Percentiles rank a stretch among this genome's conserved stretches.
Evolutionary conservation across 495 filamentous ascomycete species (phyloP).

Genomic region (Aspergillus olivimuriae): DNA sequence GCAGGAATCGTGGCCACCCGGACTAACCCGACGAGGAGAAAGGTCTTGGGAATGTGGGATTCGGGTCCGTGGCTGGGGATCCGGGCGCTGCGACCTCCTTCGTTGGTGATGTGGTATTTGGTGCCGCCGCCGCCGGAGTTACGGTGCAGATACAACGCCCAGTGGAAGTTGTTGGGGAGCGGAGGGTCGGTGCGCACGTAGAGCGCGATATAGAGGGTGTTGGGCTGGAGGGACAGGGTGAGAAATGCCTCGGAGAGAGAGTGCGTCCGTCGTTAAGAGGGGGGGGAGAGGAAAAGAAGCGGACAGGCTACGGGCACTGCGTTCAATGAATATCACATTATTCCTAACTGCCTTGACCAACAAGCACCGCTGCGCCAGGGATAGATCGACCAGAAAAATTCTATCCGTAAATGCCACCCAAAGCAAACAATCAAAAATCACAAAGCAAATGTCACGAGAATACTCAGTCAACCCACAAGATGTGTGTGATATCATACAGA

Average conservation of each 20-base stretch:
- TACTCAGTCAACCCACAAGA: constrained; percentile 17
- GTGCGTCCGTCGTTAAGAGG: not conserved
- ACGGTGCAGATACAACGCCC: constrained; percentile 15
- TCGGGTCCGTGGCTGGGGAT: constrained; percentile 10
- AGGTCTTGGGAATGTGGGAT: constrained; percentile 6
- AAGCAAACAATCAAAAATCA: constrained; percentile 28
- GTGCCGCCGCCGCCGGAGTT: constrained; percentile 1
- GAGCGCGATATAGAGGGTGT: constrained; percentile 14
- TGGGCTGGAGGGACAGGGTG: constrained; percentile 1
- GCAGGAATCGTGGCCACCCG: not conserved
- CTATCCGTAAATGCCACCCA: constrained; percentile 42
- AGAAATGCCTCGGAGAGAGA: not conserved
- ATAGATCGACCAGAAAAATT: constrained; percentile 23
- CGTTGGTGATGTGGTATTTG: constrained; percentile 16
- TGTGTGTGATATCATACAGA: constrained; percentile 44
- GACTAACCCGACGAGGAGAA: constrained; percentile 16
- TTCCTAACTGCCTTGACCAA: constrained; percentile 26
- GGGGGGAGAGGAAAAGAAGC: not conserved
- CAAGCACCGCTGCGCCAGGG: constrained; percentile 30
- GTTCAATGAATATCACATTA: constrained; percentile 16
- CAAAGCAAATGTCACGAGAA: constrained; percentile 23
- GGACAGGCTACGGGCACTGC: not conserved
- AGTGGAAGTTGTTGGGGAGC: constrained; percentile 15
- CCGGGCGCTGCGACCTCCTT: constrained; percentile 6
- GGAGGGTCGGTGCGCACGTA: constrained; percentile 14